Percentiles rank a stretch among this genome's conserved stretches.
These are phyloP conservation scores for Microglena sp. DNA, from an alignment of 139 green algal genomes.

Conservation along the genomic window DNA sequence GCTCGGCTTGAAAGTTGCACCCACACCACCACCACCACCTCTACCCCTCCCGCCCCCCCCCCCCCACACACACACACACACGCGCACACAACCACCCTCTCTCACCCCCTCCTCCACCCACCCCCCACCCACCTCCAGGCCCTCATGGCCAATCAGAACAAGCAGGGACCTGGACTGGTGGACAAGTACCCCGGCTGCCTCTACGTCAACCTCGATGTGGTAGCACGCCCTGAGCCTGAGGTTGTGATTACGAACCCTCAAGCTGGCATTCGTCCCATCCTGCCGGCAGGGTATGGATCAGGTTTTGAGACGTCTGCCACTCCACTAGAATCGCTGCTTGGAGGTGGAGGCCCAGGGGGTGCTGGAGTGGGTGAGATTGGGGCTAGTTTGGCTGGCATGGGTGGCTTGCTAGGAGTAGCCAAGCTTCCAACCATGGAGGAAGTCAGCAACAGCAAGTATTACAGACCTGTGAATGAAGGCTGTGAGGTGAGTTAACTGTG, in stretches of 20 bases:
- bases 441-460: slow-evolving; percentile 6
- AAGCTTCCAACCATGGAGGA: slow-evolving; percentile 8
- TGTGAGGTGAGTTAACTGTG: slow-evolving; percentile 17
- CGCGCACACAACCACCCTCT: neutral
- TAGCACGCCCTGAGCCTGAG: neutral
- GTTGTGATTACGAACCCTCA: neutral
- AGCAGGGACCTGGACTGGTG: neutral
- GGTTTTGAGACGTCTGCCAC: slow-evolving; percentile 31
- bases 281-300: slow-evolving; percentile 40
- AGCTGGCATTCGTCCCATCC: slow-evolving; percentile 11
- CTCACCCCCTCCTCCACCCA: neutral
- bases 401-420: slow-evolving; percentile 4
- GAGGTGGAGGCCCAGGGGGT: neutral
- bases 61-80: neutral
- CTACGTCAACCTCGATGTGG: neutral
- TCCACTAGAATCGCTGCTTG: neutral
- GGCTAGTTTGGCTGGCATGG: neutral
- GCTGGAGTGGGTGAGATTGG: slow-evolving; percentile 14
- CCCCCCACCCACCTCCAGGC: neutral
- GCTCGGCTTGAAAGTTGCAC: too few relatives aligned
- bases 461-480: slow-evolving; percentile 16
- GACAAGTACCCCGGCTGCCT: slow-evolving; percentile 6
- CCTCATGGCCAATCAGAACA: neutral
- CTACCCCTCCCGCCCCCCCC: too few relatives aligned
- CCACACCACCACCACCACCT: too few relatives aligned